Conservation (phyloP, 2,329 filamentous ascomycete genomes). For the Diaporthe nobilis region DNA sequence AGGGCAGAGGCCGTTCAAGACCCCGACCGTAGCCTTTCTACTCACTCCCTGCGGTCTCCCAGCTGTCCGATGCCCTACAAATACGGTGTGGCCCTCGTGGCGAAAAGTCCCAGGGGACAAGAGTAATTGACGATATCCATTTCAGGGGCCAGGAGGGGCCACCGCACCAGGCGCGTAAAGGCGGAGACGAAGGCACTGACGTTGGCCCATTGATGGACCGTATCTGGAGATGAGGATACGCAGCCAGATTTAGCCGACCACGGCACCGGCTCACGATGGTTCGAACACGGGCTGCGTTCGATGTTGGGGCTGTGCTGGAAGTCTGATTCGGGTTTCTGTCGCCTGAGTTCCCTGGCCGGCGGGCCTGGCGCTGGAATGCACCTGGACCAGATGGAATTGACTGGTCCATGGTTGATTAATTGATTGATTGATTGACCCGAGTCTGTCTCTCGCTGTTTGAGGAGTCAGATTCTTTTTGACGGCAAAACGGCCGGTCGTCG, state of each 20-base stretch:
- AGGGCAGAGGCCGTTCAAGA: no score
- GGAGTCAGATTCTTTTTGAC: conserved; percentile 1
- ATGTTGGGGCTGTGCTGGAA: conserved; percentile 28
- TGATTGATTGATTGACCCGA: neutral
- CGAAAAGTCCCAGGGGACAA: neutral
- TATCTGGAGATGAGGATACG: conserved; percentile 32
- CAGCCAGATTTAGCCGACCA: conserved; percentile 10
- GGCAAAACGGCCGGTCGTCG: conserved; percentile 15
- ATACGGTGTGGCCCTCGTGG: neutral
- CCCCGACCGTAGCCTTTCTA: neutral
- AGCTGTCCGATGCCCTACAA: neutral
- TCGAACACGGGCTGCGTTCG: conserved; percentile 2
- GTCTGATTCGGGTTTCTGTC: conserved; percentile 5
- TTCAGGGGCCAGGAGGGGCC: conserved; percentile 18
- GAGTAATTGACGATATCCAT: conserved; percentile 31
- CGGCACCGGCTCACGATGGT: conserved; percentile 14
- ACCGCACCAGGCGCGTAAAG: conserved; percentile 6
- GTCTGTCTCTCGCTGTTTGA: conserved; percentile 3
- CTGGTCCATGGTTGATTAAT: neutral
- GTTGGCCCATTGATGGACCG: conserved; percentile 16
- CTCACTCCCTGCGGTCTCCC: neutral
- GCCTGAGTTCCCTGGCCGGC: neutral
- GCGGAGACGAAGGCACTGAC: conserved; percentile 25
- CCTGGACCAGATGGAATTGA: neutral
- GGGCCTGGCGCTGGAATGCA: conserved; percentile 7